A percentile compares a stretch with the other conserved stretches of the same genome.
Evolutionary conservation across 306 rosid species (phyloP).

Genomic region (Gynostemma pentaphyllum): DNA sequence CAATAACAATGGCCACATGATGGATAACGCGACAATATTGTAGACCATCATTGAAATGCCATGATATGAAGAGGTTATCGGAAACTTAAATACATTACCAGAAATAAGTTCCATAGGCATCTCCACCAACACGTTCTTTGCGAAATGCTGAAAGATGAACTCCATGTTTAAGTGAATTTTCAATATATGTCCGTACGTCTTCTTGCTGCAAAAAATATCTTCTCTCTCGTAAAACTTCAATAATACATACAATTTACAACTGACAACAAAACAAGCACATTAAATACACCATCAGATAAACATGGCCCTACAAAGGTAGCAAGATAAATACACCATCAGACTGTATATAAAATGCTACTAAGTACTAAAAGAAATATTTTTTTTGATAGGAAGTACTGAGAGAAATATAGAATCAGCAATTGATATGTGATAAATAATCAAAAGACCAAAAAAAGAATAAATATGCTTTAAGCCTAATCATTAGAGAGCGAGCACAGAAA

Average conservation of each 20-base stretch:
- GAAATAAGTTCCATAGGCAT: conserved; percentile 80
- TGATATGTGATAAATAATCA: background rate
- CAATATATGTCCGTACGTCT: conserved; percentile 80
- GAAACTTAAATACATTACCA: conserved; percentile 51
- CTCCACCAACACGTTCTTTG: conserved; percentile 97
- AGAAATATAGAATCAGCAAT: background rate
- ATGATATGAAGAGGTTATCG: background rate
- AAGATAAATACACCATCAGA: too few species aligned
- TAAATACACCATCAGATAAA: background rate
- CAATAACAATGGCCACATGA: background rate
- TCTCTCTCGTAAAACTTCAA: background rate
- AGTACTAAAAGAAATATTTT: too few species aligned
- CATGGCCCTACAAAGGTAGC: background rate
- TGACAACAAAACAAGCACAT: background rate
- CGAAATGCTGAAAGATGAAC: conserved; percentile 78
- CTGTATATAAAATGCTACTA: too few species aligned
- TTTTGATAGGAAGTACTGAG: too few species aligned
- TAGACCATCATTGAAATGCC: background rate
- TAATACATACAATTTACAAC: background rate
- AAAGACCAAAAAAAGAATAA: background rate
- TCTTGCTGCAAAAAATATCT: conserved; percentile 72
- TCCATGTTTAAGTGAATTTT: conserved; percentile 81
- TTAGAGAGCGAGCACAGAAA: background rate
- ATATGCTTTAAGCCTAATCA: background rate
- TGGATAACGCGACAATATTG: background rate